Evolutionary conservation across 164 flowering plant species (phyloP), one percentile per base, ranked within the genome.

Genomic region (Sedum album): DNA sequence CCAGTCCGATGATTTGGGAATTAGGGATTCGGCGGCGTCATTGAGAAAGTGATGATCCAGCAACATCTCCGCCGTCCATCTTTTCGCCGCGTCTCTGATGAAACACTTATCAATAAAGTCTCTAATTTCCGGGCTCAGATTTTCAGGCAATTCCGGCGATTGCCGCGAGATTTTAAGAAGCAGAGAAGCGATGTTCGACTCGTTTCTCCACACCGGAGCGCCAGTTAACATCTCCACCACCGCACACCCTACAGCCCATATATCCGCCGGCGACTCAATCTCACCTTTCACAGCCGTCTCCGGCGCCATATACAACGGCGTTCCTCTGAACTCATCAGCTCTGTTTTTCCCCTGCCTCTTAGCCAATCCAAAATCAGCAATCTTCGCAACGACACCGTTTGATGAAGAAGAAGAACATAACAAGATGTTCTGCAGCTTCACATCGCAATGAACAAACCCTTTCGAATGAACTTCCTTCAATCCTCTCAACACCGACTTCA

Each of bases 11-110:
- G 60, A 55, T 55, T 55, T 55, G 31, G 60, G 9, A 10, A 8
- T 55, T 25, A 2, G 15, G n/a, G 31, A 61, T 44, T 15, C 15
- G 7, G 31, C 0, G 63, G 10, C 68, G 67, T 0, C 68, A 66
- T 84, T 72, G 64, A n/a, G n/a, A n/a, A 91, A 89, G 0, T 89
- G 89, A 68, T 93, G 98, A 35, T 76, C 65, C 70, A 93, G 48
- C 2, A 93, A 86, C 96, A 83, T 86, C 76, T 82, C 83, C 2
- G 96, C 89, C 71, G 93, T 86, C 96, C 93, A 89, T 77, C 98
- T 79, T 66, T 73, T 65, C 17, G n/a, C 68, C 5, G 94, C 86
- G 63, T 90, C 88, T 71, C 76, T 84, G 31, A 81, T 77, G 18
- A 90, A 86, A 66, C 94, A 88, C 61, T 69, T 85, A 1, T 60